Conservation (phyloP, 2,329 filamentous ascomycete species). For the Coniochaeta pulveracea region DNA sequence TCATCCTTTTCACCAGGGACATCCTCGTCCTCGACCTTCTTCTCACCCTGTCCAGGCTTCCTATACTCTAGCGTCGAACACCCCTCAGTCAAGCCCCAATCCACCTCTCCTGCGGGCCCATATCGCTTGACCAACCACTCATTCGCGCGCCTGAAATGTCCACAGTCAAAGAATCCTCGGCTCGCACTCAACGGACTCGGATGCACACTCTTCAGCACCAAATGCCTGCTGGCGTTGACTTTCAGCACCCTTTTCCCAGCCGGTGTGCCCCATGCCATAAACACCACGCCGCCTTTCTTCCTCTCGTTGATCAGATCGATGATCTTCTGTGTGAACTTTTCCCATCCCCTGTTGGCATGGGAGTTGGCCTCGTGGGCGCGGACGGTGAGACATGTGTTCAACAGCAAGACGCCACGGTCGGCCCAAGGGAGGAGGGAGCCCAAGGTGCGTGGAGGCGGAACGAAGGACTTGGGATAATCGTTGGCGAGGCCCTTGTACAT, state of each 20-base stretch:
- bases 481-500: constrained; percentile 84
- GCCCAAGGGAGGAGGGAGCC: constrained; percentile 91
- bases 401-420: constrained; percentile 78
- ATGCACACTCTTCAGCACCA: constrained; percentile 79
- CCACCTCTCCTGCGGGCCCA: constrained; percentile 67
- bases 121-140: constrained; percentile 74
- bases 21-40: constrained; percentile 12
- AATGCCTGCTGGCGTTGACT: constrained; percentile 62
- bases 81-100: constrained; percentile 58
- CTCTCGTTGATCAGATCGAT: constrained; percentile 78
- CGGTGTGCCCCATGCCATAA: constrained; percentile 84
- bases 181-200: constrained; percentile 84
- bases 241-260: constrained; percentile 69
- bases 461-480: constrained; percentile 69
- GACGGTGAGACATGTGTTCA: constrained; percentile 93
- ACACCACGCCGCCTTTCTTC: constrained; percentile 74
- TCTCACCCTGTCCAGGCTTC: constrained; percentile 7
- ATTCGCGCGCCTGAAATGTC: constrained; percentile 73
- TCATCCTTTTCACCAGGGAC: constrained; percentile 9
- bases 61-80: constrained; percentile 11
- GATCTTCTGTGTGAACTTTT: constrained; percentile 80
- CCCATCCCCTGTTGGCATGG: constrained; percentile 83
- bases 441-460: constrained; percentile 60
- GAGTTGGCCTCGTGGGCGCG: constrained; percentile 79
- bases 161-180: constrained; percentile 72